Evolutionary conservation across 805 yeast species (phyloP).

Genomic region (Lachancea meyersii): DNA sequence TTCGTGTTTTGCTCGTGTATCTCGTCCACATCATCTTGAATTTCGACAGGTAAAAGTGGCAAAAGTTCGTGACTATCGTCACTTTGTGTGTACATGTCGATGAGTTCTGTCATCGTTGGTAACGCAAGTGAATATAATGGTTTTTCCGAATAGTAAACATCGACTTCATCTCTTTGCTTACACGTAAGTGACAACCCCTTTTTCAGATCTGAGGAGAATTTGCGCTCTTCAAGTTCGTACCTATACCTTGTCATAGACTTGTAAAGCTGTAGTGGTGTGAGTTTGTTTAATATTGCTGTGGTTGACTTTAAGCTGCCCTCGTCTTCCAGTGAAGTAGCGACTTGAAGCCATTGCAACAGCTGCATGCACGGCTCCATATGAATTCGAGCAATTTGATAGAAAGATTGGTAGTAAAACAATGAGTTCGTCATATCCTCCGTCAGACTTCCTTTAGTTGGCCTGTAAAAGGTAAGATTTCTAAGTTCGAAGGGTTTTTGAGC

Average conservation of each 20-base stretch:
- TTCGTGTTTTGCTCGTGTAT: conserved; percentile 42
- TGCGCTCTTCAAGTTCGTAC: conserved; percentile 75
- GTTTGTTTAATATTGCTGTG: conserved; percentile 43
- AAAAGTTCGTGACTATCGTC: conserved; percentile 49
- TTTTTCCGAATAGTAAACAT: conserved; percentile 43
- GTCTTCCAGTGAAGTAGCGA: conserved; percentile 63
- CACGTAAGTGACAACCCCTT: conserved; percentile 26
- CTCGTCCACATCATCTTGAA: conserved; percentile 68
- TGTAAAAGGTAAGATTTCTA: conserved; percentile 25
- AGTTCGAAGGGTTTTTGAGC: conserved; percentile 14
- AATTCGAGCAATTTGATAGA: conserved; percentile 56
- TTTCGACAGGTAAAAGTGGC: conserved; percentile 65
- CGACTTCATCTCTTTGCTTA: conserved; percentile 17
- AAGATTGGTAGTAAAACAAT: conserved; percentile 55
- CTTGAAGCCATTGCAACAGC: conserved; percentile 84
- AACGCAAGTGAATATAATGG: conserved; percentile 49
- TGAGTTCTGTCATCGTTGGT: conserved; percentile 69
- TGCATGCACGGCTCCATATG: conserved; percentile 72
- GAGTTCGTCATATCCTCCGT: conserved; percentile 33
- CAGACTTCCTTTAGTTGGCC: conserved; percentile 12
- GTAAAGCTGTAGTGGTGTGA: conserved; percentile 65
- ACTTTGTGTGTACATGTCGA: conserved; percentile 63
- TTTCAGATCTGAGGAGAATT: conserved; percentile 49
- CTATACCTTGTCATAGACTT: conserved; percentile 70
- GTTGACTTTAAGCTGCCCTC: conserved; percentile 57